phyloP scores from a whole-genome alignment of 1,139 yeast genomes.

The Pneumocystis oryctolagi region DNA sequence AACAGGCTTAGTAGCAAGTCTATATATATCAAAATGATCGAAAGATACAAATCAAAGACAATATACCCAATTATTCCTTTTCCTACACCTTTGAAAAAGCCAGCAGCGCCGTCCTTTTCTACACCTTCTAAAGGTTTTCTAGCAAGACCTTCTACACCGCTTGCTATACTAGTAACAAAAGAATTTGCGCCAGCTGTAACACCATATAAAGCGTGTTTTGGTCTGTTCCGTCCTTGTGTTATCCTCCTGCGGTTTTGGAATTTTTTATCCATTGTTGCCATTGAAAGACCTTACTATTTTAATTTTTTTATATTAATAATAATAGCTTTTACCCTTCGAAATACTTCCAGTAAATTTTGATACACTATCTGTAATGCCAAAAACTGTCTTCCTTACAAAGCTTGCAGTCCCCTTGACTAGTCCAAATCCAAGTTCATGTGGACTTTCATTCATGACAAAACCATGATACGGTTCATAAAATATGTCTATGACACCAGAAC shows the following conservation, averaged over 20 bases:
- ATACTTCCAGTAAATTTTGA: slow-evolving; percentile 86
- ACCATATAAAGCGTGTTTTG: slow-evolving; percentile 81
- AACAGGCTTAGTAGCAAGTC: slow-evolving; percentile 84
- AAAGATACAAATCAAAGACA: background rate
- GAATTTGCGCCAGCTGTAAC: slow-evolving; percentile 79
- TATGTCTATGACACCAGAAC: slow-evolving; percentile 90
- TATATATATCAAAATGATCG: background rate
- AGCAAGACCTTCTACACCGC: slow-evolving; percentile 85
- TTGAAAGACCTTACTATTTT: slow-evolving; percentile 50
- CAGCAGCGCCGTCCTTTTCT: slow-evolving; percentile 65
- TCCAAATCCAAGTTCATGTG: slow-evolving; percentile 90
- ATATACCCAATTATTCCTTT: slow-evolving; percentile 67
- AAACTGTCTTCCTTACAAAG: slow-evolving; percentile 84
- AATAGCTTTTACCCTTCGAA: slow-evolving; percentile 37
- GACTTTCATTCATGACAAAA: slow-evolving; percentile 80
- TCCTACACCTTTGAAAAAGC: slow-evolving; percentile 86
- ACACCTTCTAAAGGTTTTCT: slow-evolving; percentile 86
- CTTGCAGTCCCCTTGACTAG: slow-evolving; percentile 91
- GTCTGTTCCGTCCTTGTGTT: slow-evolving; percentile 59
- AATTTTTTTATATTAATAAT: background rate
- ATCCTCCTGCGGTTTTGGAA: slow-evolving; percentile 68
- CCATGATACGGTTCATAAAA: slow-evolving; percentile 98
- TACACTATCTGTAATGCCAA: slow-evolving; percentile 85
- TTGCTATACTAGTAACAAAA: slow-evolving; percentile 67
- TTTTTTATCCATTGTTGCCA: slow-evolving; percentile 70